A percentile compares a stretch with the other conserved stretches of the same genome.
phyloP scores from a whole-genome alignment of 805 yeast species.

The Lachancea fermentati region DNA sequence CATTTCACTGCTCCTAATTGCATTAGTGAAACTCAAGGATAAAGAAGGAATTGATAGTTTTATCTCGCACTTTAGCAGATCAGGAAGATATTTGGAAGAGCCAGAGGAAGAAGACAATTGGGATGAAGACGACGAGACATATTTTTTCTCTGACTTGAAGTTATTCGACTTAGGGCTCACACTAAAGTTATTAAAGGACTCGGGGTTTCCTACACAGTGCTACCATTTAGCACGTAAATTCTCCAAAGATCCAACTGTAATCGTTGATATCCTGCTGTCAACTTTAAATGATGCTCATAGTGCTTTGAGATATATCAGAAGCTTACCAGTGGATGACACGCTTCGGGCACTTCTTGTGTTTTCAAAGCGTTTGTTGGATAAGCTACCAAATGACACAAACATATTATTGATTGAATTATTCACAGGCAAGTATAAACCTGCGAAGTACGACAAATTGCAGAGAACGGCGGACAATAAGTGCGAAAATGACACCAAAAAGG shows the following conservation, averaged over 20 bases:
- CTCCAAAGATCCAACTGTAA: slow-evolving; percentile 63
- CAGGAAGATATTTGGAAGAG: slow-evolving; percentile 19
- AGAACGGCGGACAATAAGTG: not conserved
- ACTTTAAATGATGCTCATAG: slow-evolving; percentile 56
- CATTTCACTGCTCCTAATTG: slow-evolving; percentile 69
- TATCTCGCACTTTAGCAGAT: slow-evolving; percentile 37
- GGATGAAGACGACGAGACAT: slow-evolving; percentile 34
- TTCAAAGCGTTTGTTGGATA: slow-evolving; percentile 59
- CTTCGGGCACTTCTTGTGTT: slow-evolving; percentile 62
- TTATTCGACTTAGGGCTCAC: slow-evolving; percentile 62
- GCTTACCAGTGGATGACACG: slow-evolving; percentile 71
- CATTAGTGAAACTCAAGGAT: slow-evolving; percentile 71
- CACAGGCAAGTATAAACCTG: slow-evolving; percentile 73
- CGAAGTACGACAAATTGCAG: slow-evolving; percentile 14
- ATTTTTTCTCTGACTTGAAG: slow-evolving; percentile 27
- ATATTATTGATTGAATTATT: slow-evolving; percentile 77
- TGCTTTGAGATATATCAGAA: slow-evolving; percentile 60
- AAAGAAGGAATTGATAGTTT: slow-evolving; percentile 53
- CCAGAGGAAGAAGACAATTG: slow-evolving; percentile 31
- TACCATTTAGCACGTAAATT: slow-evolving; percentile 59
- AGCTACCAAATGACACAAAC: slow-evolving; percentile 75
- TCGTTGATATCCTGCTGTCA: slow-evolving; percentile 67
- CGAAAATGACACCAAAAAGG: slow-evolving; percentile 22
- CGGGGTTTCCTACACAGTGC: slow-evolving; percentile 62
- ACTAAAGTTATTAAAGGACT: slow-evolving; percentile 64